Evolutionary conservation across 768 basidiomycete species (phyloP).

Genomic region (Mycena galopus): DNA sequence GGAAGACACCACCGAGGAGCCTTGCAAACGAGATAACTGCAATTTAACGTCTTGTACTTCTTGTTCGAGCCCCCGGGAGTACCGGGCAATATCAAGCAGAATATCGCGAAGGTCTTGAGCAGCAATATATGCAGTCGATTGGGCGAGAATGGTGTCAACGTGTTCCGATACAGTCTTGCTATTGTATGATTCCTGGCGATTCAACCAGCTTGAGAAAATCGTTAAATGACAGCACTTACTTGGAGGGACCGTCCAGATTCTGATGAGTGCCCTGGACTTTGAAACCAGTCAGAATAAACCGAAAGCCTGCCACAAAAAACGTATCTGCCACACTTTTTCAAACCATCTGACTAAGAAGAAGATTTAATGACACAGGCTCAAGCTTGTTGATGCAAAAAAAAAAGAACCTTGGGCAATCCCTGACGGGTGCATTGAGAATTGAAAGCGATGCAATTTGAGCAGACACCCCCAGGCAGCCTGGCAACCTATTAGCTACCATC

Average conservation of each 20-base stretch:
- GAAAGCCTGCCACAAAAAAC: neutral
- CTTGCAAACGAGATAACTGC: neutral
- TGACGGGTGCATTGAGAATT: constrained; percentile 54
- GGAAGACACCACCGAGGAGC: neutral
- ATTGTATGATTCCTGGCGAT: constrained; percentile 1
- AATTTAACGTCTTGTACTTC: constrained; percentile 10
- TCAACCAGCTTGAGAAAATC: neutral
- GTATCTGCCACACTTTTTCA: neutral
- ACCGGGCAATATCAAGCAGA: constrained; percentile 31
- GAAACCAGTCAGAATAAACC: neutral
- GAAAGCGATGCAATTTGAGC: constrained; percentile 61
- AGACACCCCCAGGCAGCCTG: constrained; percentile 55
- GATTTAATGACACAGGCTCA: neutral
- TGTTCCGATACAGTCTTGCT: constrained; percentile 60
- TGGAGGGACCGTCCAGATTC: neutral
- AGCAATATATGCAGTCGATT: constrained; percentile 35
- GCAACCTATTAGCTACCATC: too few species aligned
- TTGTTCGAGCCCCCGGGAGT: constrained; percentile 25
- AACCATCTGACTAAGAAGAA: neutral
- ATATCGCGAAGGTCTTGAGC: constrained; percentile 24
- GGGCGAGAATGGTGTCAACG: constrained; percentile 37
- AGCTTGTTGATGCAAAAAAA: neutral
- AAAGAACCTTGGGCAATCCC: constrained; percentile 12
- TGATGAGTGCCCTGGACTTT: neutral
- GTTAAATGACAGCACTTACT: neutral